These are phyloP conservation scores for Pseudogymnoascus sp. DNA, from an alignment of 2,329 filamentous ascomycete genomes.

Conservation along the genomic window DNA sequence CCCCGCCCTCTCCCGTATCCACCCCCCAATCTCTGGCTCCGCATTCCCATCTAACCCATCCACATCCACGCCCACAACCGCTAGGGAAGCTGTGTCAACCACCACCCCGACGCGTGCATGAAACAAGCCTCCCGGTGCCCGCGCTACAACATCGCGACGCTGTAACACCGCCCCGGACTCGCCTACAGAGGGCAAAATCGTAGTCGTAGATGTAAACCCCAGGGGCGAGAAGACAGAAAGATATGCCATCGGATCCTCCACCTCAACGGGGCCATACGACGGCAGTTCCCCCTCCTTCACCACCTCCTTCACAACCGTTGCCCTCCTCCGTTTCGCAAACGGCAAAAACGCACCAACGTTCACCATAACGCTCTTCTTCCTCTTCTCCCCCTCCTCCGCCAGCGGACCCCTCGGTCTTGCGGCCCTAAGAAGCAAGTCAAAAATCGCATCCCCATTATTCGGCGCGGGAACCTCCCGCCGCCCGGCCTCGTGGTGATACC, in stretches of 20 bases:
- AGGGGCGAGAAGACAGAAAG: slow-evolving; percentile 65
- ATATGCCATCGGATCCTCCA: slow-evolving; percentile 59
- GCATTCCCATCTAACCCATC: slow-evolving; percentile 50
- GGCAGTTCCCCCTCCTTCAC: slow-evolving; percentile 35
- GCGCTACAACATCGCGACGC: slow-evolving; percentile 45
- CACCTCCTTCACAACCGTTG: slow-evolving; percentile 23
- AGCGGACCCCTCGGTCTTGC: slow-evolving; percentile 14
- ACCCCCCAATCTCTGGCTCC: slow-evolving; percentile 48
- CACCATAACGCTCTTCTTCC: slow-evolving; percentile 21
- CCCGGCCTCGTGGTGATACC: slow-evolving; percentile 32
- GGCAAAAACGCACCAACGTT: slow-evolving; percentile 25
- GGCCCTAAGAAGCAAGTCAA: slow-evolving; percentile 21
- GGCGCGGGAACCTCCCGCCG: slow-evolving; percentile 33
- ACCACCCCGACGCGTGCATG: slow-evolving; percentile 48
- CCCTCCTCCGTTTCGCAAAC: slow-evolving; percentile 20
- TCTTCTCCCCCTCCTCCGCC: slow-evolving; percentile 14
- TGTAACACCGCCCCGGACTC: slow-evolving; percentile 34
- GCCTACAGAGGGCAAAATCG: slow-evolving; percentile 33
- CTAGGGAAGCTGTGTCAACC: slow-evolving; percentile 45
- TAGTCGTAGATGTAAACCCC: slow-evolving; percentile 47
- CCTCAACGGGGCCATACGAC: slow-evolving; percentile 57
- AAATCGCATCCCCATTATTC: slow-evolving; percentile 32
- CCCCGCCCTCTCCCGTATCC: slow-evolving; percentile 30
- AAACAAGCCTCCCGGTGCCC: slow-evolving; percentile 46
- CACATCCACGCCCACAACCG: slow-evolving; percentile 46